Conservation (phyloP, 2,329 filamentous ascomycete genomes). For the Ophiognomonia clavigignenti-juglandacearum region DNA sequence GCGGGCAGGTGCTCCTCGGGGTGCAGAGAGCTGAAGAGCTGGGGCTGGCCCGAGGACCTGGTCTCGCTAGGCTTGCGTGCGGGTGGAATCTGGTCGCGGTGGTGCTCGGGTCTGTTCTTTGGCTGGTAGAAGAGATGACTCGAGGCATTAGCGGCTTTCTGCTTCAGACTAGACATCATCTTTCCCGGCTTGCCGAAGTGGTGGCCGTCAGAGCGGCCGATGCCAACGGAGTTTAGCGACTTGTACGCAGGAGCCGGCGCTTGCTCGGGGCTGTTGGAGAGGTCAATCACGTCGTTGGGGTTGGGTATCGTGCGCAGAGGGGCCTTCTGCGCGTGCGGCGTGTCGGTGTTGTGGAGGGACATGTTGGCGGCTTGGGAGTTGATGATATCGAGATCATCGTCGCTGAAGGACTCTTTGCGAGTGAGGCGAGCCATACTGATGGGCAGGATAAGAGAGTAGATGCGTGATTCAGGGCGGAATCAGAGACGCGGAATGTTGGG, state of each 20-base stretch:
- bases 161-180: conserved; percentile 46
- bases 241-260: conserved; percentile 1
- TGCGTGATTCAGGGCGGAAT: too few species aligned
- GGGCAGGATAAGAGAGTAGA: too few species aligned
- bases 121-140: conserved; percentile 44
- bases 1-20: conserved; percentile 24
- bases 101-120: conserved; percentile 52
- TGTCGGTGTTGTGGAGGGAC: conserved; percentile 10
- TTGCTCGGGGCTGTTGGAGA: conserved; percentile 25
- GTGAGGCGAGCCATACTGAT: conserved; percentile 22
- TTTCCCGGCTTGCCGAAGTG: conserved; percentile 35
- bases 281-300: conserved; percentile 26
- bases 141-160: conserved; percentile 41
- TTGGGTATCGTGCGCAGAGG: conserved; percentile 32
- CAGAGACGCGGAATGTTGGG: too few species aligned
- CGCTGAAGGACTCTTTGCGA: conserved; percentile 28
- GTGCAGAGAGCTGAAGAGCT: conserved; percentile 43
- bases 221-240: conserved; percentile 6
- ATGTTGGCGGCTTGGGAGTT: conserved; percentile 27
- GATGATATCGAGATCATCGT: conserved; percentile 31
- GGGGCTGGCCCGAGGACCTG: conserved; percentile 26
- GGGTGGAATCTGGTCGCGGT: conserved; percentile 43
- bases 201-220: conserved; percentile 22
- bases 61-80: conserved; percentile 35
- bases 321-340: conserved; percentile 21